These are phyloP conservation scores for Haematococcus sp. DNA, from an alignment of 139 green algal species.

Conservation along the genomic window DNA sequence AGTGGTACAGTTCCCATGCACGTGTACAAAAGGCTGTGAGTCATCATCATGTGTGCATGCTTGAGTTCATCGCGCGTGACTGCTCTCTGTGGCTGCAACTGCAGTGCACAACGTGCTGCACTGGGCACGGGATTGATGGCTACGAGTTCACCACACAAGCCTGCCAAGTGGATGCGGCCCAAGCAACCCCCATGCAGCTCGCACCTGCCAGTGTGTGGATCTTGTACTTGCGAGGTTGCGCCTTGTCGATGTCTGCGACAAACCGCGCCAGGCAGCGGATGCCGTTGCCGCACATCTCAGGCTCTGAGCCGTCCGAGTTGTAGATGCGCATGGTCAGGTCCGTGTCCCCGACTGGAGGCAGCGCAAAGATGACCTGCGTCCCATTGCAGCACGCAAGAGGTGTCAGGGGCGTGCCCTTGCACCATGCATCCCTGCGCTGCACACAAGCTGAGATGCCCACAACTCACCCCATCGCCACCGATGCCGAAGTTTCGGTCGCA, in stretches of 20 bases:
- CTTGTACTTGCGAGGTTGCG: conserved; percentile 59
- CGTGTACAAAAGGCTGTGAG: neutral
- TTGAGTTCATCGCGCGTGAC: no score
- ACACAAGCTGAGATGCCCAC: conserved; percentile 4
- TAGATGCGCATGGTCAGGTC: conserved; percentile 98
- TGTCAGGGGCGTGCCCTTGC: neutral
- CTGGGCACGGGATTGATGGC: neutral
- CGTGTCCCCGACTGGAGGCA: conserved; percentile 64
- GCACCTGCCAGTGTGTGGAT: conserved; percentile 90
- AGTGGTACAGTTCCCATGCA: neutral
- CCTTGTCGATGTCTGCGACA: conserved; percentile 77
- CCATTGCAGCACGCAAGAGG: neutral
- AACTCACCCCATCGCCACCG: conserved; percentile 87
- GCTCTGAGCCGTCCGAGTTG: conserved; percentile 96
- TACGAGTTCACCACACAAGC: no score
- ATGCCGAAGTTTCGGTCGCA: conserved; percentile 97
- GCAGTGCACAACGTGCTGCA: neutral
- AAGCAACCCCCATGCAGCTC: no score
- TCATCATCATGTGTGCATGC: no score
- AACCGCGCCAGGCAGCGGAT: conserved; percentile 96
- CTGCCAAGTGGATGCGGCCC: no score
- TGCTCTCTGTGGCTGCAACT: no score
- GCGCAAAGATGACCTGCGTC: conserved; percentile 86
- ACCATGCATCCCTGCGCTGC: neutral
- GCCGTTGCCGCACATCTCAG: conserved; percentile 99